Base-by-base conservation (phyloP, 2,329 filamentous ascomycete species). In the Cytospora schulzeri region DNA sequence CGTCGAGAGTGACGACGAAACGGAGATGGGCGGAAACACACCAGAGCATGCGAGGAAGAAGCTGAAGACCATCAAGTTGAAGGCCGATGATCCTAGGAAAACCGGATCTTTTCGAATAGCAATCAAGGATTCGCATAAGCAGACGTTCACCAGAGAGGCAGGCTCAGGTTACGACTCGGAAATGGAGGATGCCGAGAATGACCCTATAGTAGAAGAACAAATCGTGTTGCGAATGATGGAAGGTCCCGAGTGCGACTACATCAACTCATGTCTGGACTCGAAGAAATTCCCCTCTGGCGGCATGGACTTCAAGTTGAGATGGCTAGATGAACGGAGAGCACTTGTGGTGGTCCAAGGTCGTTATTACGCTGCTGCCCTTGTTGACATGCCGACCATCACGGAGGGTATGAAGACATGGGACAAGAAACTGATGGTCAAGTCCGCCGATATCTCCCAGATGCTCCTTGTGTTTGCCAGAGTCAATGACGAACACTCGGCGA, bases 161-260 rank as follows among this genome's bases (percentile, higher is more conserved):
- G 95, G 95, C 59, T 92, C 96, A 63, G 95, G 94, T 9, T 99
- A 98, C 77, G 95, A 99, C 75, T 97, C 93, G 3, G 95, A 98
- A 76, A 92, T 93, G 15, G 95, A 93, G 62, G 95, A 98, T 73
- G 87, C 89, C 17, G 95, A 99, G 76, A 77, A 81, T 12, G 95
- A 99, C 72, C 95, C 95, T 0, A 85, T 90, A 1, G 91, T 96
- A 66, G 94, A 98, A 76, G 91, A 94, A 72, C 90, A 96, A 68
- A 92, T 98, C 69, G 83, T 99, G 11, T 77, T 99, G 67, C 91
- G 95, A 66, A 97, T 97, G 91, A 76, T 88, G 62, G 91, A 93
- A 0, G 93, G 93, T 0, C 87, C 91, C 33, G 91, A 97, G 76
- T 91, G 91, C 73, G 91, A 97, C 28, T 93, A 94, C 71, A 89